A percentile compares a stretch with the other conserved stretches of the same genome.
Conservation (phyloP, 2,329 filamentous ascomycete genomes). For the Magnaporthales sp. region DNA sequence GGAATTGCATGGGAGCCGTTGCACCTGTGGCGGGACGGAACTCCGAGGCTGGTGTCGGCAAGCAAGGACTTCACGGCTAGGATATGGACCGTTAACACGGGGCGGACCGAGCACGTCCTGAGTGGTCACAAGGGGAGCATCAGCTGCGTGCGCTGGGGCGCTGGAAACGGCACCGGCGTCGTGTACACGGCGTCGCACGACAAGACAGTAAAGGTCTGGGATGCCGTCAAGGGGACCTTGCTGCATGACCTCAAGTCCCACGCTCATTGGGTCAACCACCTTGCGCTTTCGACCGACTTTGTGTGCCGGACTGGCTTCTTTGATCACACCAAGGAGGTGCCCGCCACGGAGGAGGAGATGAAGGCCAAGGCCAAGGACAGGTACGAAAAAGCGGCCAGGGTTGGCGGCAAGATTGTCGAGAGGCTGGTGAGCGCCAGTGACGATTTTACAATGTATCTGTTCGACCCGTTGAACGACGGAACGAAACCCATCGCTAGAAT, state of each 20-base stretch:
- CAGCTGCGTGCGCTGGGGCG: slow-evolving; percentile 85
- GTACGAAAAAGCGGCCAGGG: slow-evolving; percentile 76
- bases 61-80: slow-evolving; percentile 86
- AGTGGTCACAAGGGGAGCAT: slow-evolving; percentile 85
- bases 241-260: slow-evolving; percentile 66
- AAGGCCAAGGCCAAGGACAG: slow-evolving; percentile 67
- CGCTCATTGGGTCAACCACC: slow-evolving; percentile 91
- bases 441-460: slow-evolving; percentile 94
- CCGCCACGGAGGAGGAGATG: slow-evolving; percentile 61
- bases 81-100: slow-evolving; percentile 75
- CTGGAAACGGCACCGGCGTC: slow-evolving; percentile 54
- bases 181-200: slow-evolving; percentile 85
- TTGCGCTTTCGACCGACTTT: slow-evolving; percentile 89
- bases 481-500: slow-evolving; percentile 82
- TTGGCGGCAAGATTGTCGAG: slow-evolving; percentile 71
- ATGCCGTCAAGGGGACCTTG: slow-evolving; percentile 68
- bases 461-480: slow-evolving; percentile 67
- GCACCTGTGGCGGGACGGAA: slow-evolving; percentile 67
- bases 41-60: slow-evolving; percentile 72
- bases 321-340: slow-evolving; percentile 67
- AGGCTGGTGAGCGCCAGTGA: slow-evolving; percentile 76
- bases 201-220: slow-evolving; percentile 89
- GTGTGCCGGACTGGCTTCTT: slow-evolving; percentile 78
- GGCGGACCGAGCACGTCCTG: slow-evolving; percentile 71
- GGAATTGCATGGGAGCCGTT: slow-evolving; percentile 90